phyloP scores from a whole-genome alignment of 2,329 filamentous ascomycete genomes.

The Phialophora macrospora region DNA sequence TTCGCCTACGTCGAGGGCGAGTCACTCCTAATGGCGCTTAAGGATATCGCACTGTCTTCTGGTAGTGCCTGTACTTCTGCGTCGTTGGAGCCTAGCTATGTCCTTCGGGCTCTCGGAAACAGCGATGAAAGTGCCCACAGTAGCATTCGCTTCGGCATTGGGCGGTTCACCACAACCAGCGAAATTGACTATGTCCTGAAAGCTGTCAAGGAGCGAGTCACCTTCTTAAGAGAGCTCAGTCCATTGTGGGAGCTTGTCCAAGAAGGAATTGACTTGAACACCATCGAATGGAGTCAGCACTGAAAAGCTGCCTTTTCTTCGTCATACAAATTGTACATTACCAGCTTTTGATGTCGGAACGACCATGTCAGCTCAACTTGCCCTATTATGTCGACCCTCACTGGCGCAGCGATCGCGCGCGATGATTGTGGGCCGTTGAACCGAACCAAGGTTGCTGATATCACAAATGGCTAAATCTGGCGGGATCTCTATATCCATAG shows the following conservation, averaged over 20 bases:
- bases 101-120: constrained; percentile 89
- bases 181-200: constrained; percentile 98
- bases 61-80: constrained; percentile 97
- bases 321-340: constrained; percentile 23
- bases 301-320: constrained; percentile 50
- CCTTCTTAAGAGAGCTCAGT: constrained; percentile 90
- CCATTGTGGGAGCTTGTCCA: constrained; percentile 98
- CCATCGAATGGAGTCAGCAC: constrained; percentile 98
- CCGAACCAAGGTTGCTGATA: background rate
- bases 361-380: background rate
- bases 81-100: constrained; percentile 94
- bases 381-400: background rate
- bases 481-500: constrained; percentile 34
- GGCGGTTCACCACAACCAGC: constrained; percentile 89
- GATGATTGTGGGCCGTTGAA: background rate
- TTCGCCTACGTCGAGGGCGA: constrained; percentile 99
- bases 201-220: constrained; percentile 87
- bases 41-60: constrained; percentile 95
- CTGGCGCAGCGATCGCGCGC: background rate
- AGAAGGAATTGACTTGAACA: constrained; percentile 92
- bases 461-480: constrained; percentile 27
- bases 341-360: constrained; percentile 10
- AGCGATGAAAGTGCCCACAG: constrained; percentile 98
- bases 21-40: constrained; percentile 95
- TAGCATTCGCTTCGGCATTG: constrained; percentile 96